Base-by-base conservation (phyloP, 805 yeast genomes). In the Monosporozyma servazzii region DNA sequence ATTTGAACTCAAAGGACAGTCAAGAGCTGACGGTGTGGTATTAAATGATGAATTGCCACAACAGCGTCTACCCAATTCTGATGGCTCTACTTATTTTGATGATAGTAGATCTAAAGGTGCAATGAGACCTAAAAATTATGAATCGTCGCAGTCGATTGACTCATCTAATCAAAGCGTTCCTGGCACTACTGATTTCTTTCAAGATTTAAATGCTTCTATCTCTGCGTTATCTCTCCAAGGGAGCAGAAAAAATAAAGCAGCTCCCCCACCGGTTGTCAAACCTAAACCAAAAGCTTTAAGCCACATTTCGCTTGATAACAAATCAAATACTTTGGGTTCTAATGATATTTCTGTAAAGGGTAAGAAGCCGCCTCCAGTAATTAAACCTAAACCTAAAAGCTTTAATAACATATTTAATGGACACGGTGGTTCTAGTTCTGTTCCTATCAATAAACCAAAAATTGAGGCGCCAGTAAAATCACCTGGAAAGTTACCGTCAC, bases 301-400 rank as follows among this genome's bases (percentile, higher is more conserved):
- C 7, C 21, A 20, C 15, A 18, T 37, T 9, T 37, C 41, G 17
- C 23, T 37, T 37, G 41, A 11, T 37, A 8, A 3, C 11, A 37
- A 5, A 18, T 37, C 41, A 17, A 18, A 3, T 10, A 17, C 23
- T 18, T 18, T 23, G 8, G 8, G 15, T 20, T 37, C 23, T 13
- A 17, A 8, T 9, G 23, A 17, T 37, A 37, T 8, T 18, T 17
- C 41, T 9, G 51, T 40, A 51, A 53, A 31, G 49, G 47, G 1
- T 41, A 41, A 41, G 29, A 21, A 41, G 17, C 52, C 57, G 7
- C 66, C 67, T 8, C 70, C 70, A 18, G 56, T 54, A 10, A 54
- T 65, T 3, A 63, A 63, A 47, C 66, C 68, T 5, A 67, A 65
- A 49, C 68, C 68, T 2, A 54, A 53, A 18, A 48, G 30, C 18